These are phyloP conservation scores for Clarireedia homoeocarpa DNA, from an alignment of 2,329 filamentous ascomycete species.

Conservation along the genomic window DNA sequence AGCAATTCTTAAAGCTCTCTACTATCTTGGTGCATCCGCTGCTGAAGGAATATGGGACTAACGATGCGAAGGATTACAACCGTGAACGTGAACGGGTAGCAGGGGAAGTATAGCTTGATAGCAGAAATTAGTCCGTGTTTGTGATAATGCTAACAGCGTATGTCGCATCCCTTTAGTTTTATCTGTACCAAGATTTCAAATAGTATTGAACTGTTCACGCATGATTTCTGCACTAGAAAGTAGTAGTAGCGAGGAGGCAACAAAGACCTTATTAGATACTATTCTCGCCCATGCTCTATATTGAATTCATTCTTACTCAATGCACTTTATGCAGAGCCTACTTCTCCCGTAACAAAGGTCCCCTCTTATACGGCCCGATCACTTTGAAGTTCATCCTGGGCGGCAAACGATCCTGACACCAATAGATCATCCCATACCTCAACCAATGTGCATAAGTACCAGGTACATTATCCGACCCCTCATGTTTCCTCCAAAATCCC, in stretches of 20 bases:
- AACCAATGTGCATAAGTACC: constrained; percentile 49
- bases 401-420: constrained; percentile 37
- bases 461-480: constrained; percentile 39
- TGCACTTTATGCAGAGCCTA: background rate
- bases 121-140: no score
- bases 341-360: constrained; percentile 27
- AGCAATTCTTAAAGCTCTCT: background rate
- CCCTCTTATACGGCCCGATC: constrained; percentile 34
- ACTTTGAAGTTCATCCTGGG: constrained; percentile 29
- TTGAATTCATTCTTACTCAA: no score
- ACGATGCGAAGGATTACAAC: constrained; percentile 19
- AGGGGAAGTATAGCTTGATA: constrained; percentile 4
- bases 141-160: no score
- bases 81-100: constrained; percentile 12
- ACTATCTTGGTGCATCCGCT: constrained; percentile 16
- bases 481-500: constrained; percentile 44
- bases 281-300: no score
- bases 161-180: no score
- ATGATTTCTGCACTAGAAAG: no score
- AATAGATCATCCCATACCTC: constrained; percentile 41
- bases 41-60: constrained; percentile 11
- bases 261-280: no score
- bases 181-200: no score
- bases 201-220: no score
- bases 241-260: no score